Conservation (phyloP, 2,329 filamentous ascomycete species). For the Diaporthe helianthi region DNA sequence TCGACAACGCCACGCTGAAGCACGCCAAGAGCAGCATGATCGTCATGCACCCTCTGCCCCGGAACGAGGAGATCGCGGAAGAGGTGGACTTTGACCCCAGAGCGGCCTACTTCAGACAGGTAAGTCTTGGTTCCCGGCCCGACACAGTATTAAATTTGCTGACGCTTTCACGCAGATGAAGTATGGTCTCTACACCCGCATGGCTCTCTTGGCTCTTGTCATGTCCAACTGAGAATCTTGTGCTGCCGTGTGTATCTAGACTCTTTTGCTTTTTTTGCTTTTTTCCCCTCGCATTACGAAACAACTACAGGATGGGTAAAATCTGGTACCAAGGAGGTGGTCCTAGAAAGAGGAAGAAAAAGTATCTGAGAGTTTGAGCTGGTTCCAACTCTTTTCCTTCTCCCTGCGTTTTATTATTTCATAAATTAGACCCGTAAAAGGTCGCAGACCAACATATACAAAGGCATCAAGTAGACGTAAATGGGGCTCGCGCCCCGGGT, state of each 20-base stretch:
- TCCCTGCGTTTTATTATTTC: background rate
- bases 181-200: slow-evolving; percentile 96
- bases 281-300: background rate
- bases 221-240: slow-evolving; percentile 61
- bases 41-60: slow-evolving; percentile 92
- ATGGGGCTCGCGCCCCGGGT: slow-evolving; percentile 27
- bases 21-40: slow-evolving; percentile 92
- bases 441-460: slow-evolving; percentile 34
- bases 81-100: slow-evolving; percentile 98
- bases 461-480: slow-evolving; percentile 34
- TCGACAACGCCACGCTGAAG: slow-evolving; percentile 90
- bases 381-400: slow-evolving; percentile 2
- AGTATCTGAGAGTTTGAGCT: background rate
- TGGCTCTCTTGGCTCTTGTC: slow-evolving; percentile 94
- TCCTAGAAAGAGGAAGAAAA: slow-evolving; percentile 14
- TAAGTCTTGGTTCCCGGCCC: slow-evolving; percentile 57
- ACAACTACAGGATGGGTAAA: slow-evolving; percentile 4
- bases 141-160: slow-evolving; percentile 49
- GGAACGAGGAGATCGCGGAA: slow-evolving; percentile 91
- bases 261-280: background rate
- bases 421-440: slow-evolving; percentile 36
- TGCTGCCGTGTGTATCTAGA: slow-evolving; percentile 31
- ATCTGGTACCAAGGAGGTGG: background rate
- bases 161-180: slow-evolving; percentile 71
- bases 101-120: slow-evolving; percentile 98